These are phyloP conservation scores for Epipyxis sp. DNA, from an alignment of 108 stramenopile genomes.

Conservation along the genomic window DNA sequence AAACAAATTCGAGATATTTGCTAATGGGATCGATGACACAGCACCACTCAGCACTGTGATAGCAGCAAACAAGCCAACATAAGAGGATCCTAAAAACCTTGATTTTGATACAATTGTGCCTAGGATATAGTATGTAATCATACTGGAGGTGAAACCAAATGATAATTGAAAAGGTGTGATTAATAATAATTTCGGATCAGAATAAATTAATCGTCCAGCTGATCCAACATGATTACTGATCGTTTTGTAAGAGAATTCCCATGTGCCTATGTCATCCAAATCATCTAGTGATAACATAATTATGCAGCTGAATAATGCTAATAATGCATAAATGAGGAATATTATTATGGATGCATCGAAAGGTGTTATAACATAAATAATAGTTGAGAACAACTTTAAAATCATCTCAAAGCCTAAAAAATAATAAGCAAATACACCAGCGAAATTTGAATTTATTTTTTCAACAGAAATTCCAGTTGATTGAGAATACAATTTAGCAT, in stretches of 20 bases:
- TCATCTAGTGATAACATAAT: neutral
- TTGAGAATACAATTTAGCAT: neutral
- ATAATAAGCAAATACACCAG: neutral
- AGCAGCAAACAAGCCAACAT: neutral
- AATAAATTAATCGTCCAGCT: neutral
- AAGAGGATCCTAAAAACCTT: neutral
- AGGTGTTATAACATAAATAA: neutral
- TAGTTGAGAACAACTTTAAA: neutral
- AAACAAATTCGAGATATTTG: neutral
- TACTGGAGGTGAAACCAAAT: neutral
- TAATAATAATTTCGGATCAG: neutral
- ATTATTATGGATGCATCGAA: neutral
- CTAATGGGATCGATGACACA: neutral
- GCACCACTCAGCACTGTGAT: neutral
- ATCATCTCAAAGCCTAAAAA: neutral
- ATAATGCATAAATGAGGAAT: neutral
- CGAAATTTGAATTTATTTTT: neutral
- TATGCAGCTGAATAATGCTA: neutral
- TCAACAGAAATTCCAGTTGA: neutral
- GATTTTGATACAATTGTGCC: neutral
- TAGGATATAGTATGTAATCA: neutral
- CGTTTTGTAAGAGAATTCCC: neutral
- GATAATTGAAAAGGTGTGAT: neutral
- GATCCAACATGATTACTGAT: neutral
- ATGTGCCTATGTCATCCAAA: neutral